Conservation (phyloP, 768 basidiomycete species). For the Hemileccinum impolitum region DNA sequence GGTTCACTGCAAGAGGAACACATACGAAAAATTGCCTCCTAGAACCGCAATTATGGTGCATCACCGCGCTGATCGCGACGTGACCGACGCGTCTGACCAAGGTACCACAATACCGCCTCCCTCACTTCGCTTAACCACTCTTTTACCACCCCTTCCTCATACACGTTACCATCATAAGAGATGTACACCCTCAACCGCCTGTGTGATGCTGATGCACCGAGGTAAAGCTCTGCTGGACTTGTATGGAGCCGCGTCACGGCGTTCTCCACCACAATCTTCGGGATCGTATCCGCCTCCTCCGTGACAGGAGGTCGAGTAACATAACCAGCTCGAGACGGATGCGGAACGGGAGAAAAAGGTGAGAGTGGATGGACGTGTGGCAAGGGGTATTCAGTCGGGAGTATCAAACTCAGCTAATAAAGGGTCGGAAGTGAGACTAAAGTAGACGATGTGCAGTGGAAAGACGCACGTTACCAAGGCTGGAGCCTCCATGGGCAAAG, state of each 20-base stretch:
- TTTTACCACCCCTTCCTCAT: conserved; percentile 34
- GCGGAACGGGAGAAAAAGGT: conserved; percentile 18
- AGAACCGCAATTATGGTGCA: too few relatives aligned
- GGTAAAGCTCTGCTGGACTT: conserved; percentile 43
- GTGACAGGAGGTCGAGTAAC: neutral
- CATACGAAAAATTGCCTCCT: too few relatives aligned
- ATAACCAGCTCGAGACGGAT: conserved; percentile 11
- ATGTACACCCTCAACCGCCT: conserved; percentile 33
- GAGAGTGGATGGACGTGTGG: conserved; percentile 9
- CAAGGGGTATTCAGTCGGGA: conserved; percentile 37
- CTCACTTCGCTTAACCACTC: conserved; percentile 52
- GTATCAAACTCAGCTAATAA: conserved; percentile 31
- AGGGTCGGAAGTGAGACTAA: neutral
- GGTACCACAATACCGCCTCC: conserved; percentile 31
- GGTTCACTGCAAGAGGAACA: too few relatives aligned
- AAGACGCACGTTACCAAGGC: conserved; percentile 27
- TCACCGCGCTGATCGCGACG: neutral
- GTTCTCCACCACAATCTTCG: conserved; percentile 1
- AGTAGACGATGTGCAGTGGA: neutral
- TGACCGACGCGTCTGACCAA: conserved; percentile 14
- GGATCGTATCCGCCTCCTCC: neutral
- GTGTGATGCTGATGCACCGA: conserved; percentile 37
- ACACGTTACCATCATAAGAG: conserved; percentile 47
- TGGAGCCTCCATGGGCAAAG: conserved; percentile 17
- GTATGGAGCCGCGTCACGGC: conserved; percentile 31